phyloP scores from a whole-genome alignment of 257 asterid genomes.

The Solanum ahanhuiri region DNA sequence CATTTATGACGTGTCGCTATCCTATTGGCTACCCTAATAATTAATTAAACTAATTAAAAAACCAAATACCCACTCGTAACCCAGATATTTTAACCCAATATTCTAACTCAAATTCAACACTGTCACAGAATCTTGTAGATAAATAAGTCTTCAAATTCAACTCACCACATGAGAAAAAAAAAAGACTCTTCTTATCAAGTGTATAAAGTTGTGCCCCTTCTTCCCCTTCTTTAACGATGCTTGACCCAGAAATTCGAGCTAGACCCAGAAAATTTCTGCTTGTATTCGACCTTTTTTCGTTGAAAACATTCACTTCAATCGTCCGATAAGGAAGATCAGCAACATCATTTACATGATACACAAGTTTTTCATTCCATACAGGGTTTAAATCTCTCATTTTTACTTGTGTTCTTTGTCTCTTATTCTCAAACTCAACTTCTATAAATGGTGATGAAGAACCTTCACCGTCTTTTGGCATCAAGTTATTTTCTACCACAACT shows the following conservation, averaged over 20 bases:
- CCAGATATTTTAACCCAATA: too few species aligned
- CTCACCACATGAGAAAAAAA: slow-evolving; percentile 86
- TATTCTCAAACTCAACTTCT: slow-evolving; percentile 73
- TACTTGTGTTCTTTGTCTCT: slow-evolving; percentile 47
- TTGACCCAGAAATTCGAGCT: slow-evolving; percentile 42
- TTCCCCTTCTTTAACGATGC: slow-evolving; percentile 46
- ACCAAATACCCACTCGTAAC: too few species aligned
- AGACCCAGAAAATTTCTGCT: slow-evolving; percentile 17
- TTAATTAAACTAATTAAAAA: too few species aligned
- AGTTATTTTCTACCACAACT: slow-evolving; percentile 82
- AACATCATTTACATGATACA: slow-evolving; percentile 49
- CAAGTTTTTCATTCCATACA: slow-evolving; percentile 72
- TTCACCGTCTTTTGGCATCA: slow-evolving; percentile 91
- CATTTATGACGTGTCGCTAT: too few species aligned
- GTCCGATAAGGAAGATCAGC: slow-evolving; percentile 78
- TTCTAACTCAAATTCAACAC: too few species aligned
- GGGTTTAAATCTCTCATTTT: slow-evolving; percentile 70
- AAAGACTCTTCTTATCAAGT: slow-evolving; percentile 50
- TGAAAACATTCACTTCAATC: slow-evolving; percentile 61
- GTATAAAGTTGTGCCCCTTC: slow-evolving; percentile 48
- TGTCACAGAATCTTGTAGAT: slow-evolving; percentile 13
- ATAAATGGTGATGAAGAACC: slow-evolving; percentile 83
- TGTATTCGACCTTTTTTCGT: slow-evolving; percentile 60
- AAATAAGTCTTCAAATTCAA: slow-evolving; percentile 52
- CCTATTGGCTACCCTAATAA: too few species aligned